A percentile compares a stretch with the other conserved stretches of the same genome.
Conservation (phyloP, 495 filamentous ascomycete genomes). For the Penicillium subrubescens region DNA sequence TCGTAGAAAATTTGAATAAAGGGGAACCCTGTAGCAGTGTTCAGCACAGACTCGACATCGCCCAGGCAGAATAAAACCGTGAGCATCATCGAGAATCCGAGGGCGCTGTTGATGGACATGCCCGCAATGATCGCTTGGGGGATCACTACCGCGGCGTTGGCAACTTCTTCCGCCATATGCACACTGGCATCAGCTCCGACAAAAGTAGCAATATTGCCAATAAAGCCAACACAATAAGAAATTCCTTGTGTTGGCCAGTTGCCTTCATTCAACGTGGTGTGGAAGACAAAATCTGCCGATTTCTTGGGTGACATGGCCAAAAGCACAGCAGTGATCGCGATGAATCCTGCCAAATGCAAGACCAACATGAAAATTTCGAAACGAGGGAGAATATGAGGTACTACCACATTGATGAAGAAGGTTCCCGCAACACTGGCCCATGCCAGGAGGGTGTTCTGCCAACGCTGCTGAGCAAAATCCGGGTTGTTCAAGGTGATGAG, state of each 20-base stretch:
- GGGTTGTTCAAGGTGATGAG: conserved; percentile 45
- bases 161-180: conserved; percentile 50
- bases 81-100: conserved; percentile 45
- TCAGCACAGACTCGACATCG: conserved; percentile 38
- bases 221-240: conserved; percentile 46
- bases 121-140: conserved; percentile 47
- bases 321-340: conserved; percentile 46
- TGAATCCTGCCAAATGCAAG: conserved; percentile 50
- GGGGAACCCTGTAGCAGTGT: conserved; percentile 43
- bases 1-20: conserved; percentile 51
- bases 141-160: conserved; percentile 41
- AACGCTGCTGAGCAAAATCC: conserved; percentile 40
- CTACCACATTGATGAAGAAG: conserved; percentile 45
- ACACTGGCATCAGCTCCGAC: conserved; percentile 40
- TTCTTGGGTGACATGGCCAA: conserved; percentile 30
- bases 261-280: conserved; percentile 47
- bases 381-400: conserved; percentile 43
- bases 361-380: conserved; percentile 47
- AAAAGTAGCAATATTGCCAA: conserved; percentile 43
- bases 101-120: conserved; percentile 46
- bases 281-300: conserved; percentile 38
- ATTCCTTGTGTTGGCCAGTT: conserved; percentile 46
- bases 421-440: conserved; percentile 42
- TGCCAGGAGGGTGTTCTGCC: conserved; percentile 54
- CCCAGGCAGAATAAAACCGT: conserved; percentile 49